A percentile compares a stretch with the other conserved stretches of the same genome.
Conservation (phyloP, 148 eudicot genomes). For the Rhododendron molle region DNA sequence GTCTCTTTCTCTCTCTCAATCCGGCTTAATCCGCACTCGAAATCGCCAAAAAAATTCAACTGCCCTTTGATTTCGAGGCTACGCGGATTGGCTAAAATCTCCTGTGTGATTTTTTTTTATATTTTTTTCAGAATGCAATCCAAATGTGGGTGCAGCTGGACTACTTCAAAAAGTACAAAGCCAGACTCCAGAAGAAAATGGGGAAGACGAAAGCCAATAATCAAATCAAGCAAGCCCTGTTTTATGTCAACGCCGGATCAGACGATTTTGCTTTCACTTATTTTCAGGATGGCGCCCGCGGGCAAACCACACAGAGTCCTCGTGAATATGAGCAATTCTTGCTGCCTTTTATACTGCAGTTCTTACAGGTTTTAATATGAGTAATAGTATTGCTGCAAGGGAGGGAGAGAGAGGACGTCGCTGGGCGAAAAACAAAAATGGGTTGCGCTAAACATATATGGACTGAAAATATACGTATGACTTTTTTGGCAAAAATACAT, state of each 20-base stretch:
- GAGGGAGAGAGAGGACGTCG: too few relatives aligned
- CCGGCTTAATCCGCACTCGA: too few relatives aligned
- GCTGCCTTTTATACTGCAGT: neutral
- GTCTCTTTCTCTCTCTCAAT: neutral
- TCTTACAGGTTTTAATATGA: neutral
- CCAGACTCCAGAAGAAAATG: neutral
- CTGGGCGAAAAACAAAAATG: too few relatives aligned
- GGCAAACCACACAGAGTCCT: too few relatives aligned
- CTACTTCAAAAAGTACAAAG: constrained; percentile 3
- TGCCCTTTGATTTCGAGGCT: neutral
- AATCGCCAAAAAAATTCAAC: neutral
- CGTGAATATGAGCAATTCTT: neutral
- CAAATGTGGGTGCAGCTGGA: constrained; percentile 4
- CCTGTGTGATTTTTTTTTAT: neutral
- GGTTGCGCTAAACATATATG: too few relatives aligned
- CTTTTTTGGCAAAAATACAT: too few relatives aligned
- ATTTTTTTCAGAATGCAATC: neutral
- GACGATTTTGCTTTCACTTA: constrained; percentile 3
- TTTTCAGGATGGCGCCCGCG: neutral
- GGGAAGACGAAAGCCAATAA: neutral
- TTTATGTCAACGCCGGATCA: constrained; percentile 9
- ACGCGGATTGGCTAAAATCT: neutral
- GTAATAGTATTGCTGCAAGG: too few relatives aligned
- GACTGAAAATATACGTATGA: too few relatives aligned
- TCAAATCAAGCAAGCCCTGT: constrained; percentile 1